These are phyloP conservation scores for Epichloe aotearoae DNA, from an alignment of 2,329 filamentous ascomycete species.

Conservation along the genomic window DNA sequence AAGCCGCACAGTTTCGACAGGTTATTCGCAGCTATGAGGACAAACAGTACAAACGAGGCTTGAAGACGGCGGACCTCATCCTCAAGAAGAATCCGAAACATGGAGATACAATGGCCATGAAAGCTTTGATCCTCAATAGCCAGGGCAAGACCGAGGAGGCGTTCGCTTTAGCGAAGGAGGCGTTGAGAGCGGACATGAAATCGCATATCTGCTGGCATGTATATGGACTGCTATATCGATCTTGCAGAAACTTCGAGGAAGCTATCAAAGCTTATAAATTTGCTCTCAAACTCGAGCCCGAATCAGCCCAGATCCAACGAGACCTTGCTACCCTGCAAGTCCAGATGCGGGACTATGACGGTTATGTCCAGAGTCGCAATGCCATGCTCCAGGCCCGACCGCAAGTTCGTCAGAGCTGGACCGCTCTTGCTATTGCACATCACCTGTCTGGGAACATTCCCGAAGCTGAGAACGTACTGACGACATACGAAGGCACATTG, in stretches of 20 bases:
- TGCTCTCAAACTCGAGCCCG: conserved; percentile 83
- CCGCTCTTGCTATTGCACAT: conserved; percentile 85
- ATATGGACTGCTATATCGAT: conserved; percentile 85
- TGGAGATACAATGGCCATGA: conserved; percentile 98
- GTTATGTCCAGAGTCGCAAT: conserved; percentile 80
- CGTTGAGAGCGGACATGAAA: conserved; percentile 93
- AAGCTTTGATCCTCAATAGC: conserved; percentile 88
- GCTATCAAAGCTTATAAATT: conserved; percentile 99
- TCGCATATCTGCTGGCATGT: conserved; percentile 99
- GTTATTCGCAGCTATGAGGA: conserved; percentile 94
- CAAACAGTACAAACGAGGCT: conserved; percentile 90
- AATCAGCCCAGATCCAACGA: conserved; percentile 83
- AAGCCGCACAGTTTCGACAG: conserved; percentile 85
- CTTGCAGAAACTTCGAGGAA: conserved; percentile 95
- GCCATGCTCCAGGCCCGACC: conserved; percentile 79
- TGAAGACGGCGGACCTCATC: conserved; percentile 94
- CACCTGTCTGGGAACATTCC: conserved; percentile 76
- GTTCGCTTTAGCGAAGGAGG: conserved; percentile 82
- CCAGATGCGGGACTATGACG: conserved; percentile 91
- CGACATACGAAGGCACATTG: conserved; percentile 84
- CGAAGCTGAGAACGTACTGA: conserved; percentile 82
- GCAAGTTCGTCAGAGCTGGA: conserved; percentile 85
- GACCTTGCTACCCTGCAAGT: conserved; percentile 88
- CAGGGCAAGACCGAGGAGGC: conserved; percentile 89
- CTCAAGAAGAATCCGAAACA: conserved; percentile 89